phyloP scores from a whole-genome alignment of 2,329 filamentous ascomycete species.

The Ascochyta fabae region DNA sequence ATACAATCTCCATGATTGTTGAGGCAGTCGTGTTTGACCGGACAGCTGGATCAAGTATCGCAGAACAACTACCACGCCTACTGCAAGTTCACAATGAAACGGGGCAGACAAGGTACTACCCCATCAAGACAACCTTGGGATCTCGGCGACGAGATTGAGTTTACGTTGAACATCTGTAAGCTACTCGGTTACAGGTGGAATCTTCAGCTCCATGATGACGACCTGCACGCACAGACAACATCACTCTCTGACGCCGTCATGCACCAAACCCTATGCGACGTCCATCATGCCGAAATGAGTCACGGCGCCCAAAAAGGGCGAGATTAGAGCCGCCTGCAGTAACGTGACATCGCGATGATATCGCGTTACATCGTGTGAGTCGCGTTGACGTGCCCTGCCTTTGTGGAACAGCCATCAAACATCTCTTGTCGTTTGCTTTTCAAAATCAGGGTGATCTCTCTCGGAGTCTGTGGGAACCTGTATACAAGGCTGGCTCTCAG shows the following conservation, averaged over 20 bases:
- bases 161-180: conserved; percentile 3
- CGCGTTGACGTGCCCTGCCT: conserved; percentile 11
- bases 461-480: not conserved
- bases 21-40: too few species aligned
- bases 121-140: not conserved
- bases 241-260: conserved; percentile 3
- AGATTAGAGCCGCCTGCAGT: conserved; percentile 1
- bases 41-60: too few species aligned
- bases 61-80: too few species aligned
- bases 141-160: not conserved
- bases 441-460: too few species aligned
- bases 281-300: conserved; percentile 13
- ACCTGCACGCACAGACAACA: not conserved
- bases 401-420: not conserved
- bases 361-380: conserved; percentile 19
- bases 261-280: conserved; percentile 8
- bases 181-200: not conserved
- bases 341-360: conserved; percentile 19
- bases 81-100: too few species aligned
- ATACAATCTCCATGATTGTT: too few species aligned
- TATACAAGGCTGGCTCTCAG: not conserved
- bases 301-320: conserved; percentile 6
- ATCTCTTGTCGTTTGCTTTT: not conserved
- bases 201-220: conserved; percentile 5
- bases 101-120: not conserved